Evolutionary conservation across 352 stramenopile species (phyloP).

Genomic region (Globisporangium spinosum): DNA sequence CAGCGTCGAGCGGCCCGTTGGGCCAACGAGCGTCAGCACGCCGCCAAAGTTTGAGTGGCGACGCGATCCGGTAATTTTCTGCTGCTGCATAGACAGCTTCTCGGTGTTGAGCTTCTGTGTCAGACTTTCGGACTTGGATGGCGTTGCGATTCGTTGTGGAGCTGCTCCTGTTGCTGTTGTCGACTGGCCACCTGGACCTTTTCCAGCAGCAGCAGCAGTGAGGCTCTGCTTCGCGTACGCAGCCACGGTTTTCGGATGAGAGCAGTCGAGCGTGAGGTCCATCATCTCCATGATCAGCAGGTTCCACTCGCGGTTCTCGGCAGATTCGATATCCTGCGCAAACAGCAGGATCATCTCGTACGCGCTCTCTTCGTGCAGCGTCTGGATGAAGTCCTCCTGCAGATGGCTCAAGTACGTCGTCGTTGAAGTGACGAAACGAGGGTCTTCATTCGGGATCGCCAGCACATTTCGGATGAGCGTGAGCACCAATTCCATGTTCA

Average conservation of each 20-base stretch:
- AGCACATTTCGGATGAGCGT: constrained; percentile 84
- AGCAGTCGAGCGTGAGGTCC: constrained; percentile 72
- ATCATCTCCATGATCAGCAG: constrained; percentile 89
- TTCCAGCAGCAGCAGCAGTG: neutral
- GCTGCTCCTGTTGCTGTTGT: neutral
- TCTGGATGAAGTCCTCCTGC: constrained; percentile 78
- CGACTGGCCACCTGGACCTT: neutral
- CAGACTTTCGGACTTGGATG: constrained; percentile 23
- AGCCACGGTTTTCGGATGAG: constrained; percentile 61
- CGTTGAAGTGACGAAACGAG: constrained; percentile 73
- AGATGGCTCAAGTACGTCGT: constrained; percentile 74
- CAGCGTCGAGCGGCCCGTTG: constrained; percentile 59
- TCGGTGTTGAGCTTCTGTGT: constrained; percentile 49
- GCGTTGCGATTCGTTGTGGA: neutral
- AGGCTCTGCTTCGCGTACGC: constrained; percentile 44
- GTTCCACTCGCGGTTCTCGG: constrained; percentile 86
- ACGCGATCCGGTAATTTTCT: constrained; percentile 27
- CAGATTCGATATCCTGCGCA: constrained; percentile 80
- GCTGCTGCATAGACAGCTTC: constrained; percentile 41
- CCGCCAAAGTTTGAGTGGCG: constrained; percentile 88
- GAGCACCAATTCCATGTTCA: constrained; percentile 87
- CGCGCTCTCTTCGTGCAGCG: constrained; percentile 75
- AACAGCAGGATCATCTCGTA: constrained; percentile 89
- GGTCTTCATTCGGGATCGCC: constrained; percentile 79
- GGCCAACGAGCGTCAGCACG: constrained; percentile 74